A percentile compares a stretch with the other conserved stretches of the same genome.
phyloP scores from a whole-genome alignment of 2,329 filamentous ascomycete genomes.

The Chalaropsis ovoidea region DNA sequence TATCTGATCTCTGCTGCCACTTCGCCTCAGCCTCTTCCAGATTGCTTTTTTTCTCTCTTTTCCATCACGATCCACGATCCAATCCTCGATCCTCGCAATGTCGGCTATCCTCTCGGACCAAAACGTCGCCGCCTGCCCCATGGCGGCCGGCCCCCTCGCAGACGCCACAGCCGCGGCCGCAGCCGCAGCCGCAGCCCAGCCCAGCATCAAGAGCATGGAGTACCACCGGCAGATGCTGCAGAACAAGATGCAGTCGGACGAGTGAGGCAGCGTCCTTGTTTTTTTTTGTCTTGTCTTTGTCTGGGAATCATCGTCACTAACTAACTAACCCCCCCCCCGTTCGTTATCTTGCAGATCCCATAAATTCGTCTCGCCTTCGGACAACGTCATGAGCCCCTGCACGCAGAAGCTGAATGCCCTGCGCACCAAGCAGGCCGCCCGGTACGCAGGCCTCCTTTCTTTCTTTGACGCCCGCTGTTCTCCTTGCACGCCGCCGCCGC shows the following conservation, averaged over 20 bases:
- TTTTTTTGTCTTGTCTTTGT: constrained; percentile 13
- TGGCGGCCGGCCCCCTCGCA: constrained; percentile 25
- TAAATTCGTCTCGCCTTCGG: constrained; percentile 71
- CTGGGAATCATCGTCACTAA: too few species aligned
- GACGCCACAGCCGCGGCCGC: constrained; percentile 29
- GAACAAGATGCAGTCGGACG: constrained; percentile 54
- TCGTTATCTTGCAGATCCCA: constrained; percentile 35
- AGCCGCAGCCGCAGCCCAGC: constrained; percentile 33
- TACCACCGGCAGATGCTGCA: constrained; percentile 68
- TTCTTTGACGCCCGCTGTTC: too few species aligned
- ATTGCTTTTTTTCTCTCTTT: neutral
- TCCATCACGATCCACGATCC: neutral
- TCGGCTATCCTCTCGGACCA: constrained; percentile 10
- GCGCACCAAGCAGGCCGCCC: constrained; percentile 68
- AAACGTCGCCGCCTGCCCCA: neutral
- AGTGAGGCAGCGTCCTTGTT: constrained; percentile 40
- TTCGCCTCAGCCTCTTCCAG: too few species aligned
- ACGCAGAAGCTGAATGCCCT: constrained; percentile 72
- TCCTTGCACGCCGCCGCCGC: too few species aligned
- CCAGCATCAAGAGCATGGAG: constrained; percentile 57
- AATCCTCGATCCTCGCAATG: neutral
- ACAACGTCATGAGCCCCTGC: constrained; percentile 80
- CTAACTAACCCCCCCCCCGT: too few species aligned
- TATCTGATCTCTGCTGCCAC: too few species aligned
- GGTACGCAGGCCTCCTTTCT: constrained; percentile 44